Percentiles rank a stretch among this genome's conserved stretches.
phyloP scores from a whole-genome alignment of 148 eudicot genomes.

The Rhododendron ovatum region DNA sequence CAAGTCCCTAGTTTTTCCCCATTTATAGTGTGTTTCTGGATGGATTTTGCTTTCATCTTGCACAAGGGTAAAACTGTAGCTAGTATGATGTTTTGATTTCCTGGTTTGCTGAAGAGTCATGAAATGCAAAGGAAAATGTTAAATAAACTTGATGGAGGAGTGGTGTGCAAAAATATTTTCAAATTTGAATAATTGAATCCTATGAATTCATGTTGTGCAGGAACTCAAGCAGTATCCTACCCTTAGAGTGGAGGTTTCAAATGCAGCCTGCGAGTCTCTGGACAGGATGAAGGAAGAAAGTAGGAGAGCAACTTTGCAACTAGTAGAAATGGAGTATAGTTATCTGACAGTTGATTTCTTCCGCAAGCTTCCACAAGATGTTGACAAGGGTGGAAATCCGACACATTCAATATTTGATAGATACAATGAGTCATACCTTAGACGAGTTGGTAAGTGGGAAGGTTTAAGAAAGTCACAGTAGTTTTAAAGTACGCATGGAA shows the following conservation, averaged over 20 bases:
- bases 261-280: slow-evolving; percentile 77
- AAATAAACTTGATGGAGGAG: background rate
- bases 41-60: background rate
- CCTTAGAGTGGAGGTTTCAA: slow-evolving; percentile 72
- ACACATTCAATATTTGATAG: slow-evolving; percentile 95
- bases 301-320: slow-evolving; percentile 81
- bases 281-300: slow-evolving; percentile 95
- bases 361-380: slow-evolving; percentile 98
- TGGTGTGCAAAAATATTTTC: background rate
- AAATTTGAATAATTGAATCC: background rate
- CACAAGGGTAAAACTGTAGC: background rate
- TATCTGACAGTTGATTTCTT: slow-evolving; percentile 92
- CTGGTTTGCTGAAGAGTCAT: background rate
- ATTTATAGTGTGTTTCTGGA: background rate
- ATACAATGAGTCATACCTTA: slow-evolving; percentile 86
- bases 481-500: background rate
- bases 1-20: slow-evolving; percentile 27
- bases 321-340: slow-evolving; percentile 92
- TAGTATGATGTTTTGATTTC: background rate
- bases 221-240: slow-evolving; percentile 91
- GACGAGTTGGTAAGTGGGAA: slow-evolving; percentile 67
- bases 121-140: background rate
- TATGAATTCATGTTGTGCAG: slow-evolving; percentile 34
- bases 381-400: slow-evolving; percentile 99
- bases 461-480: background rate